phyloP scores from a whole-genome alignment of 2,329 filamentous ascomycete genomes.

The Verticillium longisporum region DNA sequence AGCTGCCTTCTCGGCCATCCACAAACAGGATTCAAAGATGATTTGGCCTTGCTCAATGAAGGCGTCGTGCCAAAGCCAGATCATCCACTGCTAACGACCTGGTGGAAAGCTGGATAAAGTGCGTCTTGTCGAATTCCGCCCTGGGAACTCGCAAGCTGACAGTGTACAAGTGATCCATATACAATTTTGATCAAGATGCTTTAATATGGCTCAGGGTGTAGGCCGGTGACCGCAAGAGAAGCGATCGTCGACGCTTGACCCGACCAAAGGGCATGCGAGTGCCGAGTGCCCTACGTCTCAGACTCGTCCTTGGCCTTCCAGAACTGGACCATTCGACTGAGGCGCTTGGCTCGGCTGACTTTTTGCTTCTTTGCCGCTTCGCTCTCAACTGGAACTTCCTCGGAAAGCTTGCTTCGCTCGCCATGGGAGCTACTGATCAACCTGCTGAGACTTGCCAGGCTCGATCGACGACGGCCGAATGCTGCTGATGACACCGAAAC shows the following conservation, averaged over 20 bases:
- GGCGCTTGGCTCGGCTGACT: slow-evolving; percentile 58
- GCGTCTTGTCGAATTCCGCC: background rate
- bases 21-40: background rate
- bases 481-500: slow-evolving; percentile 55
- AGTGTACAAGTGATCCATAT: slow-evolving; percentile 1
- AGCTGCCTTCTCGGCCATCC: slow-evolving; percentile 16
- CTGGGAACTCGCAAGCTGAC: background rate
- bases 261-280: background rate
- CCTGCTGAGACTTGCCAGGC: slow-evolving; percentile 69
- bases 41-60: background rate
- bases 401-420: slow-evolving; percentile 67
- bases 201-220: background rate
- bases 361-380: slow-evolving; percentile 52
- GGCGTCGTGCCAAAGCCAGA: background rate
- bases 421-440: slow-evolving; percentile 70
- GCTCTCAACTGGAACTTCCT: slow-evolving; percentile 53
- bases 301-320: slow-evolving; percentile 59
- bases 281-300: background rate
- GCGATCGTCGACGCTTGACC: background rate
- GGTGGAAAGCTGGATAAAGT: background rate
- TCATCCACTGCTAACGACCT: background rate
- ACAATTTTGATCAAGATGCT: background rate
- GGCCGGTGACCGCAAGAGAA: background rate
- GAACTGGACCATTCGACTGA: slow-evolving; percentile 72
- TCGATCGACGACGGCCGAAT: slow-evolving; percentile 65